phyloP scores from a whole-genome alignment of 2,329 filamentous ascomycete species.

The Clonostachys solani region DNA sequence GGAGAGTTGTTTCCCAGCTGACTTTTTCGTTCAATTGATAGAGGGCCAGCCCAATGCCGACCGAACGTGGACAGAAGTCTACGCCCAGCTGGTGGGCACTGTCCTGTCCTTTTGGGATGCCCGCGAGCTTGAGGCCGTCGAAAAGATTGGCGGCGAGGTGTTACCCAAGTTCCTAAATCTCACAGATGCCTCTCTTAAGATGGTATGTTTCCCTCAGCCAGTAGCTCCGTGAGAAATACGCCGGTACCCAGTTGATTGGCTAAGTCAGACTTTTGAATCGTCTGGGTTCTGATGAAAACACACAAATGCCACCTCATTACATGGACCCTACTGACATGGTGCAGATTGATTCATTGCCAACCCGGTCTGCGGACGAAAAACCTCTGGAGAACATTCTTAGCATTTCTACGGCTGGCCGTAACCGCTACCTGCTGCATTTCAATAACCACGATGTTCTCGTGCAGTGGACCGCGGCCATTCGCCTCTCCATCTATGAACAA shows the following conservation, averaged over 20 bases:
- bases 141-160: conserved; percentile 72
- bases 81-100: conserved; percentile 92
- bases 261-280: background rate
- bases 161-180: conserved; percentile 93
- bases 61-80: conserved; percentile 92
- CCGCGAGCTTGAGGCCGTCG: conserved; percentile 81
- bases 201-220: conserved; percentile 54
- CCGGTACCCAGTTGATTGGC: background rate
- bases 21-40: conserved; percentile 26
- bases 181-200: conserved; percentile 95
- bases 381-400: conserved; percentile 92
- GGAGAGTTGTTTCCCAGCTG: background rate
- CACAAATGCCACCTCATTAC: conserved; percentile 2
- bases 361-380: conserved; percentile 70
- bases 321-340: background rate
- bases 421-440: conserved; percentile 93
- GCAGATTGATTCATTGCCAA: conserved; percentile 85
- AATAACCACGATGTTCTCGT: conserved; percentile 89
- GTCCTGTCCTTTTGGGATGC: conserved; percentile 96
- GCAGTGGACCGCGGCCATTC: conserved; percentile 94
- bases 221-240: background rate
- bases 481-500: conserved; percentile 91
- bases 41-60: conserved; percentile 84
- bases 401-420: conserved; percentile 91
- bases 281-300: background rate